A percentile compares a stretch with the other conserved stretches of the same genome.
Evolutionary conservation across 768 basidiomycete species (phyloP).

Genomic region (Termitomyces sp.): DNA sequence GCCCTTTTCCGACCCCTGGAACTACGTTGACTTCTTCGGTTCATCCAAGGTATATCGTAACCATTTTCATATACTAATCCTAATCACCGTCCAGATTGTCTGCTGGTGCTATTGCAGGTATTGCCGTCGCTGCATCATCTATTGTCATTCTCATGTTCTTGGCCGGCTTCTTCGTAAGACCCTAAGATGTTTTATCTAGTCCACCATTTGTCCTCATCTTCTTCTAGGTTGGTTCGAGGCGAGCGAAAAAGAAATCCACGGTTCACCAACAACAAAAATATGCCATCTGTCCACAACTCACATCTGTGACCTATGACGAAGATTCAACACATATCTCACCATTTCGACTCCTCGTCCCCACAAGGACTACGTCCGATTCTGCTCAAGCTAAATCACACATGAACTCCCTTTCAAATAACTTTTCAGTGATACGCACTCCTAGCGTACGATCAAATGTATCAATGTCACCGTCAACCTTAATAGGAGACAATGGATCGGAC

Average conservation of each 20-base stretch:
- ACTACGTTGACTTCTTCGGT: background rate
- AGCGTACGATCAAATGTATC: background rate
- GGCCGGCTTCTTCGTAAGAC: background rate
- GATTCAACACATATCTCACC: background rate
- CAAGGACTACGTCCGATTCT: no score
- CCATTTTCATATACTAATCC: no score
- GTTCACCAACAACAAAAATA: background rate
- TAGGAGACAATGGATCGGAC: background rate
- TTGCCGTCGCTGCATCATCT: background rate
- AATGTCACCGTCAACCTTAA: background rate
- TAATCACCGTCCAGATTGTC: background rate
- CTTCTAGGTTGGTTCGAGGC: background rate
- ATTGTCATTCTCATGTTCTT: background rate
- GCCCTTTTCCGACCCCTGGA: background rate
- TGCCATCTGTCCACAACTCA: background rate
- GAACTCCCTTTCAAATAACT: background rate
- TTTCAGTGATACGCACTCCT: background rate
- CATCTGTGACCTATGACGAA: background rate
- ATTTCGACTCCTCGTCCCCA: background rate
- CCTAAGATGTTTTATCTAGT: background rate
- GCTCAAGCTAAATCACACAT: background rate
- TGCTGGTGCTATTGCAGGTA: background rate
- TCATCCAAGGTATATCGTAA: no score
- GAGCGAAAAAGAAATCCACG: background rate
- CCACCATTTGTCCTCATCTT: background rate